Evolutionary conservation across 1,284 basidiomycete species (phyloP), one percentile per base, ranked within the genome.

Genomic region (Pseudozyma tsukubaensis): DNA sequence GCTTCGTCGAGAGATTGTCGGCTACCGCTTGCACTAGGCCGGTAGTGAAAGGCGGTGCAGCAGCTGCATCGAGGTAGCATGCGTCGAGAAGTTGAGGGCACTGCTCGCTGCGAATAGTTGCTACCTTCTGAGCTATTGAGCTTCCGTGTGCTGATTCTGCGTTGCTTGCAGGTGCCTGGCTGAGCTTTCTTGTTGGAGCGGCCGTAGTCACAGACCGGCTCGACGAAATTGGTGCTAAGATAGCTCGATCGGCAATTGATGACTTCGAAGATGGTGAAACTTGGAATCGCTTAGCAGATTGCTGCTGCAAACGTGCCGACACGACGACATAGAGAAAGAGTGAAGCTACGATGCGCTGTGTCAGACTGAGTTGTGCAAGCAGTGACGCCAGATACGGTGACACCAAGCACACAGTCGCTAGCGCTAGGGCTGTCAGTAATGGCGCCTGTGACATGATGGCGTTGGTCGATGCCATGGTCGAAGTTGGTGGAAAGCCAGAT

Each of bases 51-150:
- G 83, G 84, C 8, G 83, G 83, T 1, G 82, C 73, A 1, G 81
- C 83, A 1, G 84, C 78, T 37, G 78, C 62, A 60, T 85, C 85
- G 37, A 85, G 78, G 45, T 83, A 85, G 60, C 66, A 74, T 4
- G 62, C 72, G 16, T 70, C 72, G n/a, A 48, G 2, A 1, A 74
- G 62, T 34, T 69, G 66, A 0, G 72, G 66, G 29, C 72, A 74
- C 34, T 74, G 55, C 8, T 56, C 45, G 21, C n/a, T 49, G 14
- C 66, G 66, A 19, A 66, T 48, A 12, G 32, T 50, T 0, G 56
- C 47, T 2, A 74, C 66, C 3, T n/a, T 57, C 13, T 60, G 43
- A 1, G 66, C 51, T 0, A 70, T 1, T 6, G 32, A 21, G 49
- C 18, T 43, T 24, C 52, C 51, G 10, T 45, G 18, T n/a, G 16